Conservation (phyloP, 768 basidiomycete genomes). For the Trametes cinnabarina region DNA sequence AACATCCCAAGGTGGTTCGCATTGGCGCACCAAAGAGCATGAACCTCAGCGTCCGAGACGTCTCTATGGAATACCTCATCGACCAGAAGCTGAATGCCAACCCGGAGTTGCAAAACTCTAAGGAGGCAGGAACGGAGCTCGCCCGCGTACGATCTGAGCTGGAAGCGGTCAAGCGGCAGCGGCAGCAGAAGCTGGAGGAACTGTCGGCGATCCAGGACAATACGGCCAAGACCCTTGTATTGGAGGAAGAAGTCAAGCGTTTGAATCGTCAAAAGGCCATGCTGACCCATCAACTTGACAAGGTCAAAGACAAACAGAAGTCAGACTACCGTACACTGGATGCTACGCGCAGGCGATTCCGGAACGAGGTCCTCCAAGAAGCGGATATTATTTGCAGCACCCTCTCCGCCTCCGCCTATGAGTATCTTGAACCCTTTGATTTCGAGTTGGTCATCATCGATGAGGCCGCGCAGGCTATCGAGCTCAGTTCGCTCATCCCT, state of each 20-base stretch:
- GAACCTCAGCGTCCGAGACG: constrained; percentile 76
- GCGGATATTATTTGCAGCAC: constrained; percentile 95
- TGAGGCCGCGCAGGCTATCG: constrained; percentile 96
- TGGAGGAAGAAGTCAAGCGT: constrained; percentile 71
- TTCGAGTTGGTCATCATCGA: constrained; percentile 98
- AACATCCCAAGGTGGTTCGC: constrained; percentile 83
- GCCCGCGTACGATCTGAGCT: constrained; percentile 61
- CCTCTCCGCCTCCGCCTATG: constrained; percentile 90
- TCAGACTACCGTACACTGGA: constrained; percentile 81
- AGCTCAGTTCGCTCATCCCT: constrained; percentile 92
- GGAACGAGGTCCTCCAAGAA: constrained; percentile 73
- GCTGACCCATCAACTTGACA: constrained; percentile 70
- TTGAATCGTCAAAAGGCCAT: constrained; percentile 64
- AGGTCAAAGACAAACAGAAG: constrained; percentile 78
- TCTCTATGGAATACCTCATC: constrained; percentile 84
- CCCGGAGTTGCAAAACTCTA: constrained; percentile 37
- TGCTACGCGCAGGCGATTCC: constrained; percentile 69
- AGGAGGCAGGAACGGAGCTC: constrained; percentile 59
- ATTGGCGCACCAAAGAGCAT: constrained; percentile 77
- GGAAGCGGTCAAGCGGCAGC: constrained; percentile 59
- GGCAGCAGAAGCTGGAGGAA: constrained; percentile 62
- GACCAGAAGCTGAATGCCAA: constrained; percentile 63
- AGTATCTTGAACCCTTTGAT: constrained; percentile 74
- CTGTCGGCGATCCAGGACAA: constrained; percentile 57
- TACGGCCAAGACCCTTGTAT: constrained; percentile 43